Conservation (phyloP, 2,329 filamentous ascomycete species). For the Aspergillus caelatus region DNA sequence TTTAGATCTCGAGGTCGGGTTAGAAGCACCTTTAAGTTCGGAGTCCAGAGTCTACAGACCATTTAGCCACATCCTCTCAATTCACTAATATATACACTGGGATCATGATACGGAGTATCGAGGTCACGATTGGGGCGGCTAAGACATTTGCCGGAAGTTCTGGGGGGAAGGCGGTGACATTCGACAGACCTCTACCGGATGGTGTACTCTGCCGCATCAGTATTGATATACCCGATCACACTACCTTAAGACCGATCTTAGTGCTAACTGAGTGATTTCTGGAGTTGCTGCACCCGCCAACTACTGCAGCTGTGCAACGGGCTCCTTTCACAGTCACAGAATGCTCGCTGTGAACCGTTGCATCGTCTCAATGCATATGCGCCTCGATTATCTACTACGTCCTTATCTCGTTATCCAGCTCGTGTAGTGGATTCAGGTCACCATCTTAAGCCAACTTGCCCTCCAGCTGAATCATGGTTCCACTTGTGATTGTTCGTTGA, state of each 20-base stretch:
- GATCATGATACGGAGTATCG: constrained; percentile 2
- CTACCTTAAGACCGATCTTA: neutral
- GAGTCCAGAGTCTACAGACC: too few species aligned
- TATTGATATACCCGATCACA: neutral
- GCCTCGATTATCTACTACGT: neutral
- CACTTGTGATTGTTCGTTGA: neutral
- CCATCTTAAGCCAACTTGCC: neutral
- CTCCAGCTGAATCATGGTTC: neutral
- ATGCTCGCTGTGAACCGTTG: neutral
- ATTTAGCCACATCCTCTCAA: too few species aligned
- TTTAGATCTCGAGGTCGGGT: too few species aligned
- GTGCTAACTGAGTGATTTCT: neutral
- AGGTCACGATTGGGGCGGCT: neutral
- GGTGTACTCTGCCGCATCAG: neutral
- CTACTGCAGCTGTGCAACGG: neutral
- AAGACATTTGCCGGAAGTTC: neutral
- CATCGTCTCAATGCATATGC: neutral
- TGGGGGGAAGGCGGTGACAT: neutral
- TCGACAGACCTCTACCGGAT: neutral
- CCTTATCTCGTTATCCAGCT: neutral
- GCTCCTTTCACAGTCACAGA: neutral
- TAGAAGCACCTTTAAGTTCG: too few species aligned
- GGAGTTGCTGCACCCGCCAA: neutral
- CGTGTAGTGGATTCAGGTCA: neutral
- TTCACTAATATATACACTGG: neutral